These are phyloP conservation scores for Pterocarpus macrocarpus DNA, from an alignment of 306 rosid species.

Conservation along the genomic window DNA sequence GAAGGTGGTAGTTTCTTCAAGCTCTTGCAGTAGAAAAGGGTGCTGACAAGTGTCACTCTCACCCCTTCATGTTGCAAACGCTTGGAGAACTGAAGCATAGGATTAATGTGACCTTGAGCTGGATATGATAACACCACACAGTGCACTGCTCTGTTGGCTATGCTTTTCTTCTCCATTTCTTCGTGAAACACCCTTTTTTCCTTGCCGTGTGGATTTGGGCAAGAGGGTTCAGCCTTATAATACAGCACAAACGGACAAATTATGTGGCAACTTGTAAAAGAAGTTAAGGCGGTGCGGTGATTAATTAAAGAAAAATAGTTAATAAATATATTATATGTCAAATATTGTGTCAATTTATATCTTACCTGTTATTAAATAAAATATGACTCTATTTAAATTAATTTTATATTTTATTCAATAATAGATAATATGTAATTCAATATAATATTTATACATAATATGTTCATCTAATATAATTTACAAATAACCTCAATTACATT, in stretches of 20 bases:
- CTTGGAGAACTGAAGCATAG: slow-evolving; percentile 49
- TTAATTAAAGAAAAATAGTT: too few species aligned
- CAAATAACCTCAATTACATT: too few species aligned
- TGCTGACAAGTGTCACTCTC: slow-evolving; percentile 47
- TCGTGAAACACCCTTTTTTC: too few species aligned
- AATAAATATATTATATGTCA: too few species aligned
- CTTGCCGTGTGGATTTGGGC: neutral
- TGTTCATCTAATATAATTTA: too few species aligned
- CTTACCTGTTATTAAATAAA: too few species aligned
- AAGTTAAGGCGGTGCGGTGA: neutral
- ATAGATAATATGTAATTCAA: too few species aligned
- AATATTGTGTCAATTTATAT: too few species aligned
- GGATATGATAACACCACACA: slow-evolving; percentile 54
- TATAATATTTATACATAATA: too few species aligned
- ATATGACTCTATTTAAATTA: too few species aligned
- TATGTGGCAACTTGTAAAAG: neutral
- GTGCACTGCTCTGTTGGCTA: slow-evolving; percentile 20
- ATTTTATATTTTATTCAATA: too few species aligned
- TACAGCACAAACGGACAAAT: neutral
- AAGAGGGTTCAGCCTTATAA: neutral
- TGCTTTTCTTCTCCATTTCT: slow-evolving; percentile 22
- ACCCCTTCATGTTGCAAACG: slow-evolving; percentile 44
- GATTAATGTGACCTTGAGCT: slow-evolving; percentile 56
- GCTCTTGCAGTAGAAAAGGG: slow-evolving; percentile 33
- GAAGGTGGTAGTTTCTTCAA: neutral